Base-by-base conservation (phyloP, 1,284 basidiomycete species). In the Trametes pubescens region DNA sequence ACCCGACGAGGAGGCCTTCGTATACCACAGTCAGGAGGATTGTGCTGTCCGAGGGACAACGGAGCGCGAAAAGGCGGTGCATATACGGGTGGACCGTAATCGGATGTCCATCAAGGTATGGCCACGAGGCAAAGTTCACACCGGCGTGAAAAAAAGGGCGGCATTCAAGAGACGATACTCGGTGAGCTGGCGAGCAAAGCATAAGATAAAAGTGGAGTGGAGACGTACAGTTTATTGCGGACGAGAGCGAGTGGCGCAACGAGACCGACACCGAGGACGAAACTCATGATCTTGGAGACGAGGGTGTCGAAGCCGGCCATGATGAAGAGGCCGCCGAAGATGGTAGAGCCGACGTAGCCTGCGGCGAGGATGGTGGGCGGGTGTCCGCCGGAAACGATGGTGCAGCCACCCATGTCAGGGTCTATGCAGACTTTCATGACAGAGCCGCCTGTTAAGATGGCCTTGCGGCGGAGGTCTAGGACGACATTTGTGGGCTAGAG, bases 271-370 rank as follows among this genome's bases (percentile, higher is more conserved):
- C 85, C 92, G 58, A 94, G 81, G 58, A 93, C 85, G 70, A 93
- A 93, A 77, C 91, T 93, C 79, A 92, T 83, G 61, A 94, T 84
- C 76, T 94, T 94, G 32, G 92, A 88, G 24, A 91, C 87, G 21
- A 94, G 83, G 2, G 87, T 91, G 72, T 92, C 88, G 79, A 90
- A 94, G 22, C 91, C 91, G 40, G 87, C 91, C 48, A 94, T 80
- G 21, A 93, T 82, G 71, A 94, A 91, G 14, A 89, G 80, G 13
- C 88, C 92, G n/a, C 92, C 92, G 35, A 94, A 82, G 21, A 93
- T 75, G 11, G 91, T 88, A 18, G 92, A 94, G 29, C 92, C 92
- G 51, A 94, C 74, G 75, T 94, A 94, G 35, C 92, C 92, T 10
- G 92, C 84, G 10, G 87, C 79, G 35, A 94, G 82, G 67, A 93